phyloP scores from a whole-genome alignment of 2,329 filamentous ascomycete genomes.

The Cyanodermella asteris region DNA sequence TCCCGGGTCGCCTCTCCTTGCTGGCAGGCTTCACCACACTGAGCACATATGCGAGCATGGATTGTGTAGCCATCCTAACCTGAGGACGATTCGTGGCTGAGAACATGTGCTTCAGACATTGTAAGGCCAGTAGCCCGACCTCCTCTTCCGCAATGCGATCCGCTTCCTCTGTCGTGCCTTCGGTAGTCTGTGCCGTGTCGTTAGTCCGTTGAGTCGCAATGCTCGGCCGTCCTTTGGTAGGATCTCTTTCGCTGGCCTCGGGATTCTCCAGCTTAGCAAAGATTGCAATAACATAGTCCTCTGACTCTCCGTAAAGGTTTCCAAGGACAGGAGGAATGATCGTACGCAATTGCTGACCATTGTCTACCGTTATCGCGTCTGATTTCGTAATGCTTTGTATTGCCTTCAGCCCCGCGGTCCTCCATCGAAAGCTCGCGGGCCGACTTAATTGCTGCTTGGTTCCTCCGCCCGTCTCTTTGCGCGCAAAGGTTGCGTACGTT shows the following conservation, averaged over 20 bases:
- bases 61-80: conserved; percentile 52
- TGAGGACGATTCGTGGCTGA: conserved; percentile 61
- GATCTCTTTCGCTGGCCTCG: conserved; percentile 45
- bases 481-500: conserved; percentile 60
- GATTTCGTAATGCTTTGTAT: conserved; percentile 64
- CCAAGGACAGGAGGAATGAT: conserved; percentile 71
- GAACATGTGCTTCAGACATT: conserved; percentile 73
- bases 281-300: conserved; percentile 46
- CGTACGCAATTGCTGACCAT: conserved; percentile 52
- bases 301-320: conserved; percentile 59
- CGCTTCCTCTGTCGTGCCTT: conserved; percentile 63
- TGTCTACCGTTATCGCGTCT: conserved; percentile 54
- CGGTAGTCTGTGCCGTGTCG: conserved; percentile 45
- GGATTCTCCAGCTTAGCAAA: conserved; percentile 43
- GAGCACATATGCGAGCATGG: conserved; percentile 36
- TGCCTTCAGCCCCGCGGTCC: conserved; percentile 50
- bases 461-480: conserved; percentile 30
- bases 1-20: conserved; percentile 26
- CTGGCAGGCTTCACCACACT: neutral
- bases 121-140: conserved; percentile 61
- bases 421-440: conserved; percentile 59
- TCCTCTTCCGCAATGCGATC: conserved; percentile 81
- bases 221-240: conserved; percentile 49
- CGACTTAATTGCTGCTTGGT: conserved; percentile 38
- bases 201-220: conserved; percentile 54